Percentiles rank a stretch among this genome's conserved stretches.
phyloP scores from a whole-genome alignment of 208 protist species.

The Crithidia sp. region DNA sequence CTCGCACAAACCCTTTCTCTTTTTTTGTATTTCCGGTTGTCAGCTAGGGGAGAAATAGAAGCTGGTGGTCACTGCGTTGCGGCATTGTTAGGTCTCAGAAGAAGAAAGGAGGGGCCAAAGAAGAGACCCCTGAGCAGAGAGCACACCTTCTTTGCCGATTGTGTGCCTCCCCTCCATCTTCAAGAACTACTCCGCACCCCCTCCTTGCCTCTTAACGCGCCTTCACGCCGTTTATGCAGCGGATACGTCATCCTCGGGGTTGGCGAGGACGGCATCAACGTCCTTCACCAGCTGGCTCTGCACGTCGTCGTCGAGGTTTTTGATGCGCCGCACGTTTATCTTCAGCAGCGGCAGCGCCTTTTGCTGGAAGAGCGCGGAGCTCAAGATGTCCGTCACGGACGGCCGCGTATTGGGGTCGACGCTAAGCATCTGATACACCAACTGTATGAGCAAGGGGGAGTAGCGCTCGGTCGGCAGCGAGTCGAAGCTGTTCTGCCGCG shows the following conservation, averaged over 20 bases:
- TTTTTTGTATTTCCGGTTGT: too few relatives aligned
- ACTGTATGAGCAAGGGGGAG: constrained; percentile 30
- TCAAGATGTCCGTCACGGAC: constrained; percentile 55
- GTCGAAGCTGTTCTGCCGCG: constrained; percentile 48
- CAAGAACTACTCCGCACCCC: too few relatives aligned
- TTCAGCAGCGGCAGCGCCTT: constrained; percentile 47
- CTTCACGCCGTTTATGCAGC: constrained; percentile 1
- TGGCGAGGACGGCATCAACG: constrained; percentile 32
- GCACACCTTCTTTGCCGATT: too few relatives aligned
- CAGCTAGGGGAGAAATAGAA: too few relatives aligned
- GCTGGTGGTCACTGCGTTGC: too few relatives aligned
- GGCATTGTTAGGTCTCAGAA: too few relatives aligned
- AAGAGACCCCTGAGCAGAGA: too few relatives aligned
- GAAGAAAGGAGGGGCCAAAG: too few relatives aligned
- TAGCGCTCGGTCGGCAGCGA: constrained; percentile 51
- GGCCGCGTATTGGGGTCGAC: constrained; percentile 55
- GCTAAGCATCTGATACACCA: constrained; percentile 58
- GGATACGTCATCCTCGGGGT: background rate
- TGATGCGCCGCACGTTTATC: constrained; percentile 54
- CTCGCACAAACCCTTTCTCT: too few relatives aligned
- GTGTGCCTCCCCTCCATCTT: too few relatives aligned
- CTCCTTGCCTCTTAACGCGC: background rate
- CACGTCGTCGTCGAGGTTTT: constrained; percentile 36
- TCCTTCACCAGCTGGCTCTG: constrained; percentile 37
- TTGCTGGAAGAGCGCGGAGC: constrained; percentile 38